A percentile compares a stretch with the other conserved stretches of the same genome.
Evolutionary conservation across 1,284 basidiomycete genomes (phyloP).

Genomic region (Grifola frondosa): DNA sequence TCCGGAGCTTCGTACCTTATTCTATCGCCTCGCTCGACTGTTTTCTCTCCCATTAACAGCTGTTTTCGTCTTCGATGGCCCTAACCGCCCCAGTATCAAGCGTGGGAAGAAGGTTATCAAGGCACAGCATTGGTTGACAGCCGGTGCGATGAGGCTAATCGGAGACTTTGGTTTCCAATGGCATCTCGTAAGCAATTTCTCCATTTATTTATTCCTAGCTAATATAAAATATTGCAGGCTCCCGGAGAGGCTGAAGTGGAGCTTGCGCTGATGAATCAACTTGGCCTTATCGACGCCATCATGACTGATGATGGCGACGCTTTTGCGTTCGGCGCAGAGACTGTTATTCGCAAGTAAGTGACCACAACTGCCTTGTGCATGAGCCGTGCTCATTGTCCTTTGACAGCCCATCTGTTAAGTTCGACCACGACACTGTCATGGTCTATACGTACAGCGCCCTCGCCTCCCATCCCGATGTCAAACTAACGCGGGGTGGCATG

Average conservation of each 20-base stretch:
- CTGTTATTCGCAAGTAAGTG: conserved; percentile 22
- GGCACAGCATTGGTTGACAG: conserved; percentile 33
- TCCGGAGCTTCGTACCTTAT: conserved; percentile 26
- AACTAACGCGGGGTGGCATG: conserved; percentile 52
- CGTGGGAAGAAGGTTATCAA: conserved; percentile 36
- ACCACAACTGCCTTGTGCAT: too few relatives aligned
- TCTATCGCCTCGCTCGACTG: conserved; percentile 36
- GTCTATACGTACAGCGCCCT: conserved; percentile 43
- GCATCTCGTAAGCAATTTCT: too few relatives aligned
- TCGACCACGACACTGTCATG: too few relatives aligned
- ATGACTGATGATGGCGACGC: conserved; percentile 56
- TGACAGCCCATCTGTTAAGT: neutral
- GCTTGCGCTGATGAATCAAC: conserved; percentile 40
- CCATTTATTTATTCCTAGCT: conserved; percentile 2
- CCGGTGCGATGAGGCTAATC: too few relatives aligned
- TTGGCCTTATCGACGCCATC: conserved; percentile 52
- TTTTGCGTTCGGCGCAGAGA: conserved; percentile 26
- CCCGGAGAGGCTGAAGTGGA: conserved; percentile 52
- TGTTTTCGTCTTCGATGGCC: conserved; percentile 64
- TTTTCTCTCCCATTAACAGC: conserved; percentile 46
- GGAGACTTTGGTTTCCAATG: conserved; percentile 30
- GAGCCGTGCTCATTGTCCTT: too few relatives aligned
- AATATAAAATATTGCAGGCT: conserved; percentile 43
- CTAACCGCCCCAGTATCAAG: conserved; percentile 48
- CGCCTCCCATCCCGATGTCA: conserved; percentile 33